These are phyloP conservation scores for Saccharomycopsis guyanensis DNA, from an alignment of 805 yeast species.

Conservation along the genomic window DNA sequence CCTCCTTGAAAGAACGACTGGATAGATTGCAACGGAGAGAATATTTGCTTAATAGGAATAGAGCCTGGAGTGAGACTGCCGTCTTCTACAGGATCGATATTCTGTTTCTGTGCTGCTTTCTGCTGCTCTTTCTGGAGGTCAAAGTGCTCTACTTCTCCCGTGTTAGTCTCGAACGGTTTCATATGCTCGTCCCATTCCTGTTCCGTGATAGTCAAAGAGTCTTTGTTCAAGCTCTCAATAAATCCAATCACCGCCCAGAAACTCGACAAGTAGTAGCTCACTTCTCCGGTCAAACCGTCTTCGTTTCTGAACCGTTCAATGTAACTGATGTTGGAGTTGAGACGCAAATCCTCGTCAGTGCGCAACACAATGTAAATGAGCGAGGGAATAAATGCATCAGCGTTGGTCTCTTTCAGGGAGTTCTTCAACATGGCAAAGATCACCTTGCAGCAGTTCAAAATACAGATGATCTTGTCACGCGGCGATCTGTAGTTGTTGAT, in stretches of 20 bases:
- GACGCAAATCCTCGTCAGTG: conserved; percentile 22
- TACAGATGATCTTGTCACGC: conserved; percentile 86
- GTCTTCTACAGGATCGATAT: neutral
- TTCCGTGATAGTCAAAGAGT: conserved; percentile 52
- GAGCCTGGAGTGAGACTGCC: conserved; percentile 1
- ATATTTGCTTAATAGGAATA: conserved; percentile 8
- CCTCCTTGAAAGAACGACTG: conserved; percentile 18
- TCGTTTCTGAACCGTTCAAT: conserved; percentile 78
- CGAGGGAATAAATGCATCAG: conserved; percentile 90
- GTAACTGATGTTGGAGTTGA: conserved; percentile 75
- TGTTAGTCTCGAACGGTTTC: conserved; percentile 30
- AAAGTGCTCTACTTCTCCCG: conserved; percentile 7
- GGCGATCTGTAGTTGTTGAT: conserved; percentile 86
- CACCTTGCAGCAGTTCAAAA: conserved; percentile 86
- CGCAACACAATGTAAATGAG: conserved; percentile 71
- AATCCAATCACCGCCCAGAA: conserved; percentile 82
- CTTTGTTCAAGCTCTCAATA: conserved; percentile 50
- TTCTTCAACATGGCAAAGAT: conserved; percentile 80
- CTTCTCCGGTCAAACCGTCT: conserved; percentile 76
- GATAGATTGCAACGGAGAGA: conserved; percentile 19
- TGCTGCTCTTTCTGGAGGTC: conserved; percentile 29
- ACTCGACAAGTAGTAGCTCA: conserved; percentile 87
- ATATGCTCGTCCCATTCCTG: conserved; percentile 50
- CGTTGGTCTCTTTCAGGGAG: conserved; percentile 57
- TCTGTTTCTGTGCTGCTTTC: neutral